Percentiles rank a stretch among this genome's conserved stretches.
Evolutionary conservation across 2,329 filamentous ascomycete species (phyloP).

Genomic region (Fusarium beomiforme): DNA sequence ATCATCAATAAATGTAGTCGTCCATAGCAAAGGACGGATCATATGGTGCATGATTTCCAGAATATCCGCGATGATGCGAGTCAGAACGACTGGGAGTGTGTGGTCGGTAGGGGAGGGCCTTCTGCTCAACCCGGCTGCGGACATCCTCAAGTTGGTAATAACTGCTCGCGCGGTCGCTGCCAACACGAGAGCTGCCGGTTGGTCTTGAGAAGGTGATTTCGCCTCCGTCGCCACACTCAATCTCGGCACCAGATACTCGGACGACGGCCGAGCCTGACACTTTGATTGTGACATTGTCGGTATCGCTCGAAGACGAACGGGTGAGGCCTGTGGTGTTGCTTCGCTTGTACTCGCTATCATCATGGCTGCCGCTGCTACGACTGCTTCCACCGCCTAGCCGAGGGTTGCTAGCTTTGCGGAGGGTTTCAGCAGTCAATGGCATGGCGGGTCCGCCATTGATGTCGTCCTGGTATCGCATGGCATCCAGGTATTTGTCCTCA

Average conservation of each 20-base stretch:
- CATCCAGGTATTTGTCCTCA: slow-evolving; percentile 52
- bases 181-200: slow-evolving; percentile 49
- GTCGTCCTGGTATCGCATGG: slow-evolving; percentile 62
- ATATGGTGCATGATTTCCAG: slow-evolving; percentile 46
- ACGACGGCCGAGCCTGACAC: slow-evolving; percentile 66
- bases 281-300: slow-evolving; percentile 71
- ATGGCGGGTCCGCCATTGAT: slow-evolving; percentile 56
- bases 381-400: slow-evolving; percentile 60
- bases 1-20: slow-evolving; percentile 45
- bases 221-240: slow-evolving; percentile 67
- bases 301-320: slow-evolving; percentile 59
- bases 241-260: slow-evolving; percentile 65
- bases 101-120: slow-evolving; percentile 54
- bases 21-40: slow-evolving; percentile 43
- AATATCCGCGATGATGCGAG: slow-evolving; percentile 51
- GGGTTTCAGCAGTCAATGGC: slow-evolving; percentile 65
- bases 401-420: slow-evolving; percentile 60
- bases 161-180: slow-evolving; percentile 63
- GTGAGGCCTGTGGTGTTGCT: slow-evolving; percentile 71
- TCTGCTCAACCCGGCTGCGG: slow-evolving; percentile 55
- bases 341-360: slow-evolving; percentile 71
- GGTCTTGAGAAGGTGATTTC: slow-evolving; percentile 65
- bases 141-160: slow-evolving; percentile 61
- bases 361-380: slow-evolving; percentile 67
- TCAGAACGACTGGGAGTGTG: slow-evolving; percentile 62